Base-by-base conservation (phyloP, 2,329 filamentous ascomycete genomes). In the Stromatinia cepivora region DNA sequence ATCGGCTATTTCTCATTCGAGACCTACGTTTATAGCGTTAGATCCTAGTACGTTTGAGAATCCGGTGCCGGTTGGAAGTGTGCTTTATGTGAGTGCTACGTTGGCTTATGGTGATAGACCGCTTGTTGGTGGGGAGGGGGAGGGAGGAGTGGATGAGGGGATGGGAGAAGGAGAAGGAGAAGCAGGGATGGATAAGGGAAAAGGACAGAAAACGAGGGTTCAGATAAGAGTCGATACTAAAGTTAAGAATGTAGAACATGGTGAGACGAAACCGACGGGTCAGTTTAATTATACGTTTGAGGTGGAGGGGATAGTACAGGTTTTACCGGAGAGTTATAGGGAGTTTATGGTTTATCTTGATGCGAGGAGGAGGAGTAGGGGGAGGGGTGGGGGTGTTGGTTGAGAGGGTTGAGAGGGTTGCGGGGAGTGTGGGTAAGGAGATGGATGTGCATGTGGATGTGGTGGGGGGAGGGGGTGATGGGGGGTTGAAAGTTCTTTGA, bases 221-320 rank as follows among this genome's bases (percentile, higher is more conserved):
- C 88, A 91, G 75, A 85, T 92, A 8, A 83, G 89, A 5, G 88
- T 92, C 9, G 88, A 90, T 76, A 87, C 86, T 4, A 90, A 90
- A 75, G 89, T 92, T 5, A 81, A 88, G 28, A 86, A 91, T 78
- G 86, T 92, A 8, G 88, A 91, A 78, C 89, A 92, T 75, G 88
- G 87, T 8, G 84, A 83, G 70, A 85, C 85, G 67, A 90, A 89
- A 76, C 87, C 88, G 3, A 91, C 89, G 0, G 90, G 90, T 0
- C 87, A 88, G 72, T 92, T 92, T 79, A 90, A 91, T 75, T 92
- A 92, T 75, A 91, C 89, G 0, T 92, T 92, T 76, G 82, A 85
- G 67, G 88, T 91, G 2, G 85, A 88, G 68, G 86, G 84, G 75
- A 85, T 89, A 73, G 82, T 91, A 58, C 84, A 87, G 74, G 86